A percentile compares a stretch with the other conserved stretches of the same genome.
phyloP scores from a whole-genome alignment of 768 basidiomycete species.

The Leccinum boreale region DNA sequence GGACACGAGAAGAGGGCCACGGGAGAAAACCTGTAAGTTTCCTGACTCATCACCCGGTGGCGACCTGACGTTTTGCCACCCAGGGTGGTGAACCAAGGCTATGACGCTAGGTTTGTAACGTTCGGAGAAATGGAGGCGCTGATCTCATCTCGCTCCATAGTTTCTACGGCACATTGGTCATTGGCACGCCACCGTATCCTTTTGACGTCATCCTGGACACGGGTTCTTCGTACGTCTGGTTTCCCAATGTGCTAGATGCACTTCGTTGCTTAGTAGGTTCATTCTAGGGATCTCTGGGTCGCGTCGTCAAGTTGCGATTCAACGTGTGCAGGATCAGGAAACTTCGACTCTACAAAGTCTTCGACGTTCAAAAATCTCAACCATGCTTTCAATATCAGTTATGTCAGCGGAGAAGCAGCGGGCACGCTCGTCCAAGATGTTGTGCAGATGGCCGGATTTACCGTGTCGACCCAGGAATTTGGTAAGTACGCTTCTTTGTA shows the following conservation, averaged over 20 bases:
- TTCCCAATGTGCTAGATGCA: not conserved
- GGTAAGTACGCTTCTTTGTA: constrained; percentile 33
- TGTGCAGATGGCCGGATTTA: constrained; percentile 71
- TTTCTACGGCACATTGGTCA: constrained; percentile 34
- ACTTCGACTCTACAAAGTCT: constrained; percentile 33
- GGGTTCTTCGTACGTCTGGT: constrained; percentile 35
- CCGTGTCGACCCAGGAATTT: constrained; percentile 52
- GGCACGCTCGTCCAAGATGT: constrained; percentile 55
- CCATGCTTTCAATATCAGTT: constrained; percentile 37
- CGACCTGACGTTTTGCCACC: constrained; percentile 1
- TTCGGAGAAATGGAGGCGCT: not conserved
- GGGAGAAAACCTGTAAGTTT: constrained; percentile 47
- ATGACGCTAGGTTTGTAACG: constrained; percentile 52
- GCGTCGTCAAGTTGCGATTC: constrained; percentile 33
- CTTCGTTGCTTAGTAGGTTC: constrained; percentile 21
- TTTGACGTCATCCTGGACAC: constrained; percentile 54
- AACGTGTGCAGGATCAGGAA: constrained; percentile 32
- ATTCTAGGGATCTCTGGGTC: constrained; percentile 47
- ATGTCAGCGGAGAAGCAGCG: constrained; percentile 44
- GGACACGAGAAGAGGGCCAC: constrained; percentile 36
- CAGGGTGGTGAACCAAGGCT: constrained; percentile 61
- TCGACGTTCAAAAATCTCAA: constrained; percentile 35
- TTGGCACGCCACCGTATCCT: constrained; percentile 45
- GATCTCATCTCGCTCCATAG: constrained; percentile 11
- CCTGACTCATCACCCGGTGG: not conserved